Base-by-base conservation (phyloP, 176 grass and related monocot genomes). In the Metroxylon sagu region DNA sequence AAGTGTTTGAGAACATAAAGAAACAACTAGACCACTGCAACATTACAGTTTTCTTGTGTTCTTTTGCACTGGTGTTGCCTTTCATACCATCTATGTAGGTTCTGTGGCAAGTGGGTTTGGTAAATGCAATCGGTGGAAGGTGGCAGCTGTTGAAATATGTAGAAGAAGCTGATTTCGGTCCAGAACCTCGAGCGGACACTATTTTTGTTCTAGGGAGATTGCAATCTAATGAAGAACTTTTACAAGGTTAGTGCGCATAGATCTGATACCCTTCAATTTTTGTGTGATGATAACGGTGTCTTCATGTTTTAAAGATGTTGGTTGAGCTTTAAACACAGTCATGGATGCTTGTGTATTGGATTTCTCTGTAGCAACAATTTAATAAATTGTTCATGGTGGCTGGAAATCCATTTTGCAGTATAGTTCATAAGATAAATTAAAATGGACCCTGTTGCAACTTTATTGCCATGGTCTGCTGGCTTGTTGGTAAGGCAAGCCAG, bases 161-260 rank as follows among this genome's bases (percentile, higher is more conserved):
- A 25, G 82, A 85, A 79, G 93, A 92, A 71, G 72, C 84, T 3
- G 87, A 98, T 65, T 98, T 98, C 14, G 93, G 93, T 59, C 93
- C 93, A 2, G 87, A 79, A 3, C 69, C 81, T 26, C 69, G 63
- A 27, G 4, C 74, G 31, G 88, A 92, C 63, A 81, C 73, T 25
- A 72, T 98, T 57, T 82, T 89, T 62, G 18, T 98, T n/a, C 16
- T 62, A 2, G 66, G 66, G 16, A 27, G 74, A 8, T 49, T 92
- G 50, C 64, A 70, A 61, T 84, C 54, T 5, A 83, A 76, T 51
- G 60, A 73, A 25, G 87, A 75, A 29, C 57, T 3, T 3, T 66
- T 68, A 69, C 65, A 73, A 89, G 87, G 93, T 98, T 53, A 15
- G 61, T 5, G 18, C 18, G 18, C 64, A 21, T 29, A 52, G 56